Conservation (phyloP, 2,329 filamentous ascomycete species). For the Aspergillus calidoustus region DNA sequence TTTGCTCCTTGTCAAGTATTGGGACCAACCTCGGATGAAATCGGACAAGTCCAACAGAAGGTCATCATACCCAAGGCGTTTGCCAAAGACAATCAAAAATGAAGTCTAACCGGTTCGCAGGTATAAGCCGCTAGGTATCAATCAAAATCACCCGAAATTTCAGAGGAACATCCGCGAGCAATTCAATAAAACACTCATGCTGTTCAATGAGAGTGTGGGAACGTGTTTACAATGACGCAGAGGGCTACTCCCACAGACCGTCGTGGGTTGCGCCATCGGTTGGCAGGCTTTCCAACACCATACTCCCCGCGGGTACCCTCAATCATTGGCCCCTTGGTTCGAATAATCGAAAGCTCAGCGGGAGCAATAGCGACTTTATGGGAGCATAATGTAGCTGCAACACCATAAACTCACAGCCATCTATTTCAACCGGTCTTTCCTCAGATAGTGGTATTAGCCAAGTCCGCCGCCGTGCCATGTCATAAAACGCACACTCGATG, state of each 20-base stretch:
- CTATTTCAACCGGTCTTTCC: neutral
- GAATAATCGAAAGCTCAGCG: neutral
- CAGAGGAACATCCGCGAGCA: constrained; percentile 44
- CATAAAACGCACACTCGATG: too few relatives aligned
- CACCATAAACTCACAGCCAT: neutral
- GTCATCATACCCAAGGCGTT: constrained; percentile 26
- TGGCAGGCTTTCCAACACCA: neutral
- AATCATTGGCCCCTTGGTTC: neutral
- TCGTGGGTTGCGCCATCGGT: neutral
- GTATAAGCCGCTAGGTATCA: constrained; percentile 34
- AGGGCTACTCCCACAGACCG: neutral
- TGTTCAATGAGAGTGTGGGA: constrained; percentile 54
- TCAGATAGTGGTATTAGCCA: neutral
- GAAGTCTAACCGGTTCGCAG: constrained; percentile 33
- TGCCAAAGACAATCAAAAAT: neutral
- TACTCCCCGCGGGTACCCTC: too few relatives aligned
- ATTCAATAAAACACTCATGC: constrained; percentile 50
- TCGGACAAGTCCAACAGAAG: constrained; percentile 32
- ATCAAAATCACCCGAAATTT: constrained; percentile 33
- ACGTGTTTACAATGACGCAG: constrained; percentile 44
- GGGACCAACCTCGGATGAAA: constrained; percentile 41
- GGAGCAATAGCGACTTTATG: neutral
- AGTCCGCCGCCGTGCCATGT: too few relatives aligned
- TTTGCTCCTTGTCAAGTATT: constrained; percentile 49
- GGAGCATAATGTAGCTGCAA: neutral